A percentile compares a stretch with the other conserved stretches of the same genome.
Conservation (phyloP, 2,329 filamentous ascomycete genomes). For the Westerdykella sp. region DNA sequence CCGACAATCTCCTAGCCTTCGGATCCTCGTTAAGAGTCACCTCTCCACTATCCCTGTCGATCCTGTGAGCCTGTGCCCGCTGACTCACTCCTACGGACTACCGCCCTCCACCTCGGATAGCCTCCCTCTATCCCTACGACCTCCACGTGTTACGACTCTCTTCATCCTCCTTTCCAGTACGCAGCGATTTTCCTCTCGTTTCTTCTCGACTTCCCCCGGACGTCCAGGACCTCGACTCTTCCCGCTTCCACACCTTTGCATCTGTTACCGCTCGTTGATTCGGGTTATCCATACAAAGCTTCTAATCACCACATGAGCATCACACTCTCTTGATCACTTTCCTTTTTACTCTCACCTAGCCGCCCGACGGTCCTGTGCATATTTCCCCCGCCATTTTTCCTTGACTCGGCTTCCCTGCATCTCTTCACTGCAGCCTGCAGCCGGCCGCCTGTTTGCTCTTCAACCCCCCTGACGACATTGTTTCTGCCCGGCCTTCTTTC, state of each 20-base stretch:
- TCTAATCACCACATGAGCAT: constrained; percentile 40
- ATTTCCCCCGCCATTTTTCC: constrained; percentile 34
- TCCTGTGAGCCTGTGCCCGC: constrained; percentile 28
- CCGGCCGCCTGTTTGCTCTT: constrained; percentile 18
- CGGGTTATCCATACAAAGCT: constrained; percentile 35
- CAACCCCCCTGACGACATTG: constrained; percentile 21
- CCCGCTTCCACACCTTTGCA: constrained; percentile 12
- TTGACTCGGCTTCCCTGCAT: constrained; percentile 16
- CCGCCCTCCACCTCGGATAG: constrained; percentile 22
- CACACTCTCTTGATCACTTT: constrained; percentile 37
- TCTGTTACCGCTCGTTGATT: constrained; percentile 35
- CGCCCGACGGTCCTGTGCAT: constrained; percentile 33
- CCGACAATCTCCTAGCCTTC: constrained; percentile 18
- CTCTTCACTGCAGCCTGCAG: constrained; percentile 6
- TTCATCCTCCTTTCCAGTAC: constrained; percentile 21
- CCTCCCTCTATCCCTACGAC: constrained; percentile 22
- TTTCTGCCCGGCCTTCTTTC: constrained; percentile 10
- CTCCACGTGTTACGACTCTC: constrained; percentile 37
- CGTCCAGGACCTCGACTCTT: constrained; percentile 21
- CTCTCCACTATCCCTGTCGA: constrained; percentile 7
- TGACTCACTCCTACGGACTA: constrained; percentile 30
- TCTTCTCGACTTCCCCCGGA: constrained; percentile 15
- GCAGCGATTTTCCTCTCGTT: constrained; percentile 32
- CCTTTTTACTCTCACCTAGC: constrained; percentile 37
- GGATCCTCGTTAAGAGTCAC: constrained; percentile 1